Conservation (phyloP, 2,329 filamentous ascomycete species). For the Colletotrichum costaricense region DNA sequence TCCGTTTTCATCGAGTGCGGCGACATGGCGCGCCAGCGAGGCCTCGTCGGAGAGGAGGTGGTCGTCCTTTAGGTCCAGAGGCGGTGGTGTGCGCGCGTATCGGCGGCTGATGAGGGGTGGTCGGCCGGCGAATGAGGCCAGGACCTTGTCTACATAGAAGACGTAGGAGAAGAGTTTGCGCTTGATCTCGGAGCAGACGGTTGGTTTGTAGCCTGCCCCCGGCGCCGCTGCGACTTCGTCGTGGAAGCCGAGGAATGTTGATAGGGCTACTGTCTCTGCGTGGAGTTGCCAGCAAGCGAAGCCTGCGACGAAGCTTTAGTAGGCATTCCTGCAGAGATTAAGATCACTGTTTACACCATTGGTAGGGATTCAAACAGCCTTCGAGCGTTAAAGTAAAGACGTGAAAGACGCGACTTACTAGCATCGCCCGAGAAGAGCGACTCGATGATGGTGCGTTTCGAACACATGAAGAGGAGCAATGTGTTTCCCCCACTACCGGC, state of each 20-base stretch:
- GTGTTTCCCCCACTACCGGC: constrained; percentile 42
- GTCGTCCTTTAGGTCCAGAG: constrained; percentile 51
- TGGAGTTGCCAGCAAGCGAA: constrained; percentile 38
- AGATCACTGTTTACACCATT: neutral
- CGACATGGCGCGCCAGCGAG: constrained; percentile 40
- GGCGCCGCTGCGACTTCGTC: constrained; percentile 28
- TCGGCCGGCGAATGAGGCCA: constrained; percentile 54
- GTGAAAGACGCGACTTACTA: constrained; percentile 38
- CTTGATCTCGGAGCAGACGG: constrained; percentile 43
- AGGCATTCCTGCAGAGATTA: neutral
- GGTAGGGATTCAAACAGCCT: neutral
- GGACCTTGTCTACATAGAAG: constrained; percentile 49
- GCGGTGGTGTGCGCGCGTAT: constrained; percentile 51
- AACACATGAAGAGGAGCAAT: constrained; percentile 45
- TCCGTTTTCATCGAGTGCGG: constrained; percentile 47
- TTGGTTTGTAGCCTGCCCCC: constrained; percentile 36
- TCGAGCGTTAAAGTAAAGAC: accelerated
- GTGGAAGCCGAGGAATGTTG: constrained; percentile 42
- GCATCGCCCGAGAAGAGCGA: constrained; percentile 49
- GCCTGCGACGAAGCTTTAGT: constrained; percentile 2
- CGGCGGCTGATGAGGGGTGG: constrained; percentile 50
- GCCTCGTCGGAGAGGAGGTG: constrained; percentile 46
- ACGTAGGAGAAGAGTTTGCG: constrained; percentile 45
- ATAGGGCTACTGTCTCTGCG: constrained; percentile 44
- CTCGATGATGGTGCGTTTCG: constrained; percentile 44